Evolutionary conservation across 2,329 filamentous ascomycete species (phyloP), one percentile per base, ranked within the genome.

Genomic region (Penicillium palitans): DNA sequence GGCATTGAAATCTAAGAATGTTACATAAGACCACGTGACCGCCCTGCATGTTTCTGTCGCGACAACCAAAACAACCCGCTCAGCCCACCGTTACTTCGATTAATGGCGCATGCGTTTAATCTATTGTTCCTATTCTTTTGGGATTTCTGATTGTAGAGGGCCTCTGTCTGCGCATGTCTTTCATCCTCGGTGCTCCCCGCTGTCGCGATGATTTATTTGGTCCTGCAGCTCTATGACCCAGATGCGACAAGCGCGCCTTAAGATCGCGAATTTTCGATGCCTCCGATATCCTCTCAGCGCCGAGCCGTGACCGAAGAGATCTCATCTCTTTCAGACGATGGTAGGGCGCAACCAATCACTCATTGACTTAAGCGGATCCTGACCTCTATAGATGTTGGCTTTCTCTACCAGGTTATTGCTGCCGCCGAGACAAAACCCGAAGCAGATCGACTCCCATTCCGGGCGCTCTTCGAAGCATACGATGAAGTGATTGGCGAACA

Each of bases 381-480:
- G 33, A 58, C 37, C 12, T 56, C 37, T 33, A 13, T 64, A 92
- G 93, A 96, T 78, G 90, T 96, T 73, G 83, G 84, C 61, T 82
- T 91, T 61, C 81, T 96, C 58, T 89, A 91, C 74, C 83, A 89
- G 58, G 90, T 96, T 68, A 87, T 96, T 68, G 79, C 81, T 60
- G 82, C 83, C 66, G 92, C 90, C 44, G 86, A 93, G 76, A 79
- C 84, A 41, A 81, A 90, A 31, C 80, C 85, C 1, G 83, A 87
- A 57, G 82, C 82, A 49, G 84, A 89, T 66, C 83, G 84, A 55
- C 80, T 89, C 24, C 87, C 90, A 4, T 91, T 89, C 58, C 87
- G 87, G 69, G 90, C 91, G 10, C 83, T 96, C 19, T 96, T 96
- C 75, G 82, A 83, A 53, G 90, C 91, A 31, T 96, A 96, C 71